Conservation (phyloP, 139 green algal species). For the Choricystis sp. region DNA sequence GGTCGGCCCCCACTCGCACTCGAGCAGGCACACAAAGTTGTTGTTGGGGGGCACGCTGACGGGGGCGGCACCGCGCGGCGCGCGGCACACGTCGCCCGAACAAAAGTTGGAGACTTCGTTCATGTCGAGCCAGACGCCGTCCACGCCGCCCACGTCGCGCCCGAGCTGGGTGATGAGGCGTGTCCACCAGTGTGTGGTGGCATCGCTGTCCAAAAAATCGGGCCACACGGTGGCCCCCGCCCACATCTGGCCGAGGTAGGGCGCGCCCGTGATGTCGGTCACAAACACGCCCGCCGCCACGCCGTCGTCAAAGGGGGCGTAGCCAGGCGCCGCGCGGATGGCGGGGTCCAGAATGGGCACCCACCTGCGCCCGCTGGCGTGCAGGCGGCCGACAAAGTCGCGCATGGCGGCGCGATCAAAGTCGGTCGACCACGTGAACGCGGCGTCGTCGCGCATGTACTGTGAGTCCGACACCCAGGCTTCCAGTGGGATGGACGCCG, state of each 20-base stretch:
- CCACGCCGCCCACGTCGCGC: conserved; percentile 21
- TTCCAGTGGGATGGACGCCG: conserved; percentile 41
- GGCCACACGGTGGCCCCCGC: conserved; percentile 49
- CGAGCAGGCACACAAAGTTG: conserved; percentile 8
- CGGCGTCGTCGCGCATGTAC: conserved; percentile 38
- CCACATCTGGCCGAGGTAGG: conserved; percentile 61
- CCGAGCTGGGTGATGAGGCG: neutral
- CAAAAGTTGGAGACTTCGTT: conserved; percentile 70
- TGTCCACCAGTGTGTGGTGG: conserved; percentile 10
- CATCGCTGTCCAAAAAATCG: conserved; percentile 44
- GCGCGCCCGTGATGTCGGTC: conserved; percentile 14
- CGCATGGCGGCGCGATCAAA: conserved; percentile 5
- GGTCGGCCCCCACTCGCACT: conserved; percentile 3
- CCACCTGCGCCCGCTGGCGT: conserved; percentile 22
- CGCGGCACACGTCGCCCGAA: conserved; percentile 11
- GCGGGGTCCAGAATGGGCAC: conserved; percentile 43
- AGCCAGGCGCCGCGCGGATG: conserved; percentile 23
- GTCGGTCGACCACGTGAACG: conserved; percentile 42
- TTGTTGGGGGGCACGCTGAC: neutral
- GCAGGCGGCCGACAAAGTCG: conserved; percentile 34
- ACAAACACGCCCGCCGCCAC: conserved; percentile 36
- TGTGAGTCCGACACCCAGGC: conserved; percentile 59
- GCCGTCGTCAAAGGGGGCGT: conserved; percentile 34
- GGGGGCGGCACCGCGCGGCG: too few relatives aligned
- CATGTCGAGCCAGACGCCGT: conserved; percentile 66